A percentile compares a stretch with the other conserved stretches of the same genome.
These are phyloP conservation scores for Dissophora globulifera DNA, from an alignment of 192 early-diverging fungal species.

Conservation along the genomic window DNA sequence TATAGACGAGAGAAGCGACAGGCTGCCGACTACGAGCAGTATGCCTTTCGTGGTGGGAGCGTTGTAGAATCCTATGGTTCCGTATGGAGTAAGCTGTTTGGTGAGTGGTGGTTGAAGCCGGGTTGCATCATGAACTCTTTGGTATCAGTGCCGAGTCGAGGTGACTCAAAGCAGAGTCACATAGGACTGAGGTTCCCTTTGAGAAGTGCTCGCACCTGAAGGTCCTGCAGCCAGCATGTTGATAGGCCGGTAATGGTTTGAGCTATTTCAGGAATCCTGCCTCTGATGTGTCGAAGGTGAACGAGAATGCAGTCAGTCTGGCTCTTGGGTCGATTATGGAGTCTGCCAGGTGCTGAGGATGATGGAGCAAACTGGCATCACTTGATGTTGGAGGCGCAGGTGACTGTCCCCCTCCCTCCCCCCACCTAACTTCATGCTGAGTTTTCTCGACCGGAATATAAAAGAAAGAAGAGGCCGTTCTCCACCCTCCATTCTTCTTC, in stretches of 20 bases:
- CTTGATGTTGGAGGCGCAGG: background rate
- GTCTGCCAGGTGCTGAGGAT: too few relatives aligned
- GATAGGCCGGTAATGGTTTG: background rate
- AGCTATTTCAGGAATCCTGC: background rate
- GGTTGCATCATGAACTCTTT: too few relatives aligned
- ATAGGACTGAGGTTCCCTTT: too few relatives aligned
- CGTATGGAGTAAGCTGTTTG: too few relatives aligned
- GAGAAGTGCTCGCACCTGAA: slow-evolving; percentile 20
- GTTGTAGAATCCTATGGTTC: slow-evolving; percentile 66
- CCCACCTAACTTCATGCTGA: too few relatives aligned
- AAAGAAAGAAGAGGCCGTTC: too few relatives aligned
- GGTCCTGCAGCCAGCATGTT: slow-evolving; percentile 45
- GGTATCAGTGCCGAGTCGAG: too few relatives aligned
- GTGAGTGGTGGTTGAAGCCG: slow-evolving; percentile 2
- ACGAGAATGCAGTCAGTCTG: background rate
- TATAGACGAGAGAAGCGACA: slow-evolving; percentile 59
- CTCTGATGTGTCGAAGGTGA: background rate
- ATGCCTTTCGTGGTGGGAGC: slow-evolving; percentile 70
- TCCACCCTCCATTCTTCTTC: background rate
- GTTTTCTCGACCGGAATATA: too few relatives aligned
- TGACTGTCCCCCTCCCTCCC: too few relatives aligned
- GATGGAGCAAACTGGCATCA: background rate
- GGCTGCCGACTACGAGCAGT: slow-evolving; percentile 58
- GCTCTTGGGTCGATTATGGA: too few relatives aligned
- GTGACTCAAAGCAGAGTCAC: slow-evolving; percentile 16